Conservation (phyloP, 495 filamentous ascomycete species). For the Paragyromitra xinjiangensis region DNA sequence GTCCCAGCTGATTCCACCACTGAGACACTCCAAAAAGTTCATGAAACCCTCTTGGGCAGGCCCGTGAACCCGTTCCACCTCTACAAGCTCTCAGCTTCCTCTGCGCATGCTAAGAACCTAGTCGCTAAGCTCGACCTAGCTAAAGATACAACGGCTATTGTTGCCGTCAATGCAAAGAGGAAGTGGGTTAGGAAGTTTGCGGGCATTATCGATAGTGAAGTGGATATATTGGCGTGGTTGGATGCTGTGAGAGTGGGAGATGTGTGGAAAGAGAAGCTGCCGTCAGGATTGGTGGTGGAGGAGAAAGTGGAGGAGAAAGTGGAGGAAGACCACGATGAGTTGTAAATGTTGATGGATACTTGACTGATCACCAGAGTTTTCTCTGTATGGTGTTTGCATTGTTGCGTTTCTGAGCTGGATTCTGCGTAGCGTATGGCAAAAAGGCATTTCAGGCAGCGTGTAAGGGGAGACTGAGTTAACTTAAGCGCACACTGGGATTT, state of each 20-base stretch:
- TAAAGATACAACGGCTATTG: slow-evolving; percentile 65
- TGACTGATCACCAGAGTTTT: neutral
- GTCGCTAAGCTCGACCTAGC: slow-evolving; percentile 70
- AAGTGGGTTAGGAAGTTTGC: slow-evolving; percentile 83
- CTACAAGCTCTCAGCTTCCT: slow-evolving; percentile 64
- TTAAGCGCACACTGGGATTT: neutral
- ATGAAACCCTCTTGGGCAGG: slow-evolving; percentile 66
- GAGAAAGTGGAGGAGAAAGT: slow-evolving; percentile 58
- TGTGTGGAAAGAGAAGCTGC: slow-evolving; percentile 79
- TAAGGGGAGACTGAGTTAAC: neutral
- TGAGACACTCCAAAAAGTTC: slow-evolving; percentile 70
- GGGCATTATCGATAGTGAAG: slow-evolving; percentile 65
- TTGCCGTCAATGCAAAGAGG: slow-evolving; percentile 84
- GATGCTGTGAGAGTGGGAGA: slow-evolving; percentile 89
- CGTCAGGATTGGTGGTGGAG: slow-evolving; percentile 73
- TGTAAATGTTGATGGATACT: slow-evolving; percentile 16
- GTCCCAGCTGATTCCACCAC: slow-evolving; percentile 66
- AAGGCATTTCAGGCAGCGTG: neutral
- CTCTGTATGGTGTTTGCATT: neutral
- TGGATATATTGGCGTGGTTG: slow-evolving; percentile 76
- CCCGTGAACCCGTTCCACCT: slow-evolving; percentile 41
- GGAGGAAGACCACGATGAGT: slow-evolving; percentile 37
- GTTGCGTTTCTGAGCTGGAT: neutral
- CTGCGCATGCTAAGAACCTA: slow-evolving; percentile 66
- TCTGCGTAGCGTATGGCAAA: neutral